These are phyloP conservation scores for Hylodesmum podocarpum DNA, from an alignment of 306 rosid species.

Conservation along the genomic window DNA sequence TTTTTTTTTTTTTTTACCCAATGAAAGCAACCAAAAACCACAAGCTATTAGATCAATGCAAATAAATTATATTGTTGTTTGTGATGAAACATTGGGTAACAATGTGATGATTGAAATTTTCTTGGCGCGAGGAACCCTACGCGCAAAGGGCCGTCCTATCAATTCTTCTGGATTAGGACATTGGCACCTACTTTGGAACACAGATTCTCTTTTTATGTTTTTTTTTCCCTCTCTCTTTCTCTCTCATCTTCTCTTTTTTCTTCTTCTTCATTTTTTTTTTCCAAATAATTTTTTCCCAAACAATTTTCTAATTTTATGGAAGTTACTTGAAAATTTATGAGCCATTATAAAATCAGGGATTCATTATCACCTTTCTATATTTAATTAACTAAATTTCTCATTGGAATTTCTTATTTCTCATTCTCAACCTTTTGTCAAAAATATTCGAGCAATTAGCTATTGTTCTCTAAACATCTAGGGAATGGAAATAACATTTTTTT, in stretches of 20 bases:
- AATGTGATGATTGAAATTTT: conserved; percentile 3
- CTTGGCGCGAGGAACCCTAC: conserved; percentile 29
- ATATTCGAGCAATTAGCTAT: too few species aligned
- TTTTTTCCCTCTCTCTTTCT: background rate
- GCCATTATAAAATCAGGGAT: conserved; percentile 20
- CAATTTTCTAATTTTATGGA: conserved; percentile 25
- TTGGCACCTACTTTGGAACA: conserved; percentile 30
- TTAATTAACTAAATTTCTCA: background rate
- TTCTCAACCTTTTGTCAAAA: background rate
- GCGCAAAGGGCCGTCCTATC: conserved; percentile 37
- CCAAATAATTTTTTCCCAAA: background rate
- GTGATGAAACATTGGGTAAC: conserved; percentile 20
- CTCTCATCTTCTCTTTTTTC: background rate
- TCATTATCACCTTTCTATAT: background rate
- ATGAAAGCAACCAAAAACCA: conserved; percentile 32
- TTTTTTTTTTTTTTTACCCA: conserved; percentile 11
- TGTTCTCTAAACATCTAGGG: too few species aligned
- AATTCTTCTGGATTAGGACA: conserved; percentile 29
- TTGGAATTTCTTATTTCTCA: background rate
- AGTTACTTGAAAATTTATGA: conserved; percentile 16
- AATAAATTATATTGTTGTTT: conserved; percentile 17
- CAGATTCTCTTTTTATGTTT: conserved; percentile 15
- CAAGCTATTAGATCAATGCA: conserved; percentile 21
- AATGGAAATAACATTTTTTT: too few species aligned
- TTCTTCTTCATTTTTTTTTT: background rate